Evolutionary conservation across 345 rosid genomes (phyloP).

Genomic region (Populus pruinosa): DNA sequence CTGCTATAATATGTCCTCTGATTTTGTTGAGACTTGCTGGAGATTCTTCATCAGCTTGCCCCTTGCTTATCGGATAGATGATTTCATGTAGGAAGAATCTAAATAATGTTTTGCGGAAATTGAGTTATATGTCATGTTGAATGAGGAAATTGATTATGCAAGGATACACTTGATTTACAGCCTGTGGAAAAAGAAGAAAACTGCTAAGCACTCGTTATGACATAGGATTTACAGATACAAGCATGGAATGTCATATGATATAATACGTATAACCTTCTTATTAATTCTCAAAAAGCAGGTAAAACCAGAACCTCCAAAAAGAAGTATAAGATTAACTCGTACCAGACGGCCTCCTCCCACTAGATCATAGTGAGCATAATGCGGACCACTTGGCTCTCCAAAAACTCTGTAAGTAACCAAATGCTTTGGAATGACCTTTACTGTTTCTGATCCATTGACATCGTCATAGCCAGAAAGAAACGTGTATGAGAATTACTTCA

Average conservation of each 20-base stretch:
- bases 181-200: constrained; percentile 37
- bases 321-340: constrained; percentile 19
- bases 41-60: not conserved
- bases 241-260: not conserved
- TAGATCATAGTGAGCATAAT: constrained; percentile 80
- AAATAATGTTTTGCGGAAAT: not conserved
- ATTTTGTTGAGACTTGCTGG: no score
- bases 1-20: no score
- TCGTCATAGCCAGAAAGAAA: not conserved
- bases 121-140: constrained; percentile 41
- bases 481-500: not conserved
- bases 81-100: not conserved
- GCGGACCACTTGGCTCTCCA: constrained; percentile 75
- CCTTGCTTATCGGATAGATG: not conserved
- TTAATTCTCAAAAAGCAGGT: not conserved
- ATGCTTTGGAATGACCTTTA: constrained; percentile 56
- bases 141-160: constrained; percentile 49
- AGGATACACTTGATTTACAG: constrained; percentile 52
- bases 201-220: not conserved
- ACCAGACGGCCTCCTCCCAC: constrained; percentile 68
- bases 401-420: constrained; percentile 59
- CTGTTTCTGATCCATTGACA: constrained; percentile 59
- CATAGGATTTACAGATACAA: not conserved
- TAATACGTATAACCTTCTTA: not conserved
- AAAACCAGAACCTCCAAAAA: not conserved